Percentiles rank a stretch among this genome's conserved stretches.
Conservation (phyloP, 495 filamentous ascomycete genomes). For the Hypoxylon intermedium region DNA sequence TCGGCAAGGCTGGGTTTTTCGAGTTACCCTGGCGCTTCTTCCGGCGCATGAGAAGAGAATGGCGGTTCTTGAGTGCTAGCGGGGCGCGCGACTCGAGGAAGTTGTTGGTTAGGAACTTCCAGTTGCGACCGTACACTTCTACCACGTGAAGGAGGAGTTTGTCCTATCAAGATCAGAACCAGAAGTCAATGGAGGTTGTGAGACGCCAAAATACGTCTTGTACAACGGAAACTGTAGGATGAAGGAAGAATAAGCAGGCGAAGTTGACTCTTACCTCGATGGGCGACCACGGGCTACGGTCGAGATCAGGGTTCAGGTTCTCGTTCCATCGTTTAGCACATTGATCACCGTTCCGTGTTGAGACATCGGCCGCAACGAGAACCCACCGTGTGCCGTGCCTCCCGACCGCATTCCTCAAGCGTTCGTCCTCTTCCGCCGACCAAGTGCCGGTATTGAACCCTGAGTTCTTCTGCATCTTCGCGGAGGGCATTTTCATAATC, state of each 20-base stretch:
- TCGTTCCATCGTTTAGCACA: constrained; percentile 49
- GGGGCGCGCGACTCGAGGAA: background rate
- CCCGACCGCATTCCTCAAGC: constrained; percentile 43
- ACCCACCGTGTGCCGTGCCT: constrained; percentile 48
- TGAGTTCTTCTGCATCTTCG: no score
- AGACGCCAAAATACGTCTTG: no score
- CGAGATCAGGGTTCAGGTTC: constrained; percentile 41
- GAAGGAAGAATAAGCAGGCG: no score
- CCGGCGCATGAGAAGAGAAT: background rate
- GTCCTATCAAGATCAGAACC: background rate
- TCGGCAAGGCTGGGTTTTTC: no score
- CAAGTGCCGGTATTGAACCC: no score
- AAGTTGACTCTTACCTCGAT: constrained; percentile 46
- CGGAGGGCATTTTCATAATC: no score
- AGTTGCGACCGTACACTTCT: background rate
- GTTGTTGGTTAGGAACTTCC: background rate
- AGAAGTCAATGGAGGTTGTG: background rate
- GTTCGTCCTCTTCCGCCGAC: constrained; percentile 51
- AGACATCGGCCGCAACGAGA: constrained; percentile 42
- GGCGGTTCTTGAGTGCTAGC: background rate
- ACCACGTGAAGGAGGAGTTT: background rate
- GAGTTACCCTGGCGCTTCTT: no score
- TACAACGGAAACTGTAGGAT: no score
- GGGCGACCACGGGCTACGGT: constrained; percentile 45
- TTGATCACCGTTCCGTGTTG: constrained; percentile 45